Percentiles rank a stretch among this genome's conserved stretches.
phyloP scores from a whole-genome alignment of 371 early-diverging fungal species.

The Batrachochytrium dendrobatidis region DNA sequence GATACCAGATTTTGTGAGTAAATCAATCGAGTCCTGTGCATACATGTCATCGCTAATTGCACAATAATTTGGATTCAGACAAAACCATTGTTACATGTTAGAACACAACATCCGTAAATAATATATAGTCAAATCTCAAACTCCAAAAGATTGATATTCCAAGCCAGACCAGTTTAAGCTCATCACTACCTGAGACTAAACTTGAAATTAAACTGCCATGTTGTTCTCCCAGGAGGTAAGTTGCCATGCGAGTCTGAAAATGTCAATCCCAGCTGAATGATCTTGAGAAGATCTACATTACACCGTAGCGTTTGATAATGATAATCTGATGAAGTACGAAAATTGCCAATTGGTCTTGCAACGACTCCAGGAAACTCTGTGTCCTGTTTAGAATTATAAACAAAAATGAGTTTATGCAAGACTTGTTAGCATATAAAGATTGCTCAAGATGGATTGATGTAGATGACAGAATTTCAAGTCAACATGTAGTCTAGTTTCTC shows the following conservation, averaged over 20 bases:
- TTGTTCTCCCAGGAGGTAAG: slow-evolving; percentile 80
- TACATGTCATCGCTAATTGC: slow-evolving; percentile 91
- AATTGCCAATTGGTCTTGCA: slow-evolving; percentile 96
- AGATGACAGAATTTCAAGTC: neutral
- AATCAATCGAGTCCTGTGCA: slow-evolving; percentile 97
- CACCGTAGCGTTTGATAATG: slow-evolving; percentile 97
- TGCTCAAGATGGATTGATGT: neutral
- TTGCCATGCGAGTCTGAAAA: slow-evolving; percentile 92
- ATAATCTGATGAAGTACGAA: slow-evolving; percentile 90
- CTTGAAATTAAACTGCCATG: slow-evolving; percentile 99
- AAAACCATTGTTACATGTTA: neutral
- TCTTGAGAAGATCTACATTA: slow-evolving; percentile 97
- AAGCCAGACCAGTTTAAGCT: slow-evolving; percentile 1
- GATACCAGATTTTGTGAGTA: slow-evolving; percentile 94
- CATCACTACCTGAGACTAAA: slow-evolving; percentile 88
- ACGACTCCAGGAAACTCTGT: slow-evolving; percentile 99
- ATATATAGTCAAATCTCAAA: slow-evolving; percentile 1
- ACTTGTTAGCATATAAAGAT: neutral
- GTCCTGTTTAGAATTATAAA: slow-evolving; percentile 52
- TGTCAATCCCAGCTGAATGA: slow-evolving; percentile 98
- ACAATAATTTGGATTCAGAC: no score
- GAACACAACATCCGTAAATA: neutral
- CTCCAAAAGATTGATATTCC: slow-evolving; percentile 6
- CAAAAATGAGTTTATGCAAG: neutral
- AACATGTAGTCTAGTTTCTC: neutral